Evolutionary conservation across 441 rosid species (phyloP).

Genomic region (Manihot esculenta): DNA sequence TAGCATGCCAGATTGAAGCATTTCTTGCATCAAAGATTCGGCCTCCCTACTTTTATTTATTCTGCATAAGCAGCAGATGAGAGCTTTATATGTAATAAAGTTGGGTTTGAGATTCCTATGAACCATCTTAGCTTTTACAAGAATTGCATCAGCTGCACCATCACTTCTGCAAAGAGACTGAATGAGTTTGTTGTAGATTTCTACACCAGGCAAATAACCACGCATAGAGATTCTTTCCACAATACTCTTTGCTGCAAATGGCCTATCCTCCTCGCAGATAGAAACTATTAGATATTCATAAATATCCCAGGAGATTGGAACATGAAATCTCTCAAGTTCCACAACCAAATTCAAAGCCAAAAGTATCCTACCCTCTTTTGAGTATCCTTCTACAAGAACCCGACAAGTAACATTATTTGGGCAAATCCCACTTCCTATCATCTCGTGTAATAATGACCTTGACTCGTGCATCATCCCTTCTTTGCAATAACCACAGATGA

Average conservation of each 20-base stretch:
- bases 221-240: constrained; percentile 41
- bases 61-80: constrained; percentile 57
- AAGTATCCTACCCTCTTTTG: constrained; percentile 49
- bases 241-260: constrained; percentile 78
- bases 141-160: constrained; percentile 49
- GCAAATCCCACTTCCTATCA: constrained; percentile 59
- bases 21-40: constrained; percentile 53
- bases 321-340: constrained; percentile 59
- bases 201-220: constrained; percentile 44
- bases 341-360: constrained; percentile 74
- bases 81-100: constrained; percentile 43
- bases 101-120: constrained; percentile 32
- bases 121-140: constrained; percentile 50
- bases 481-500: constrained; percentile 68
- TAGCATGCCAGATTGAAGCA: constrained; percentile 44
- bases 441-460: constrained; percentile 51
- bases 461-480: constrained; percentile 65
- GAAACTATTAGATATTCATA: constrained; percentile 50
- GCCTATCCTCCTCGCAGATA: constrained; percentile 60
- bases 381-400: constrained; percentile 57
- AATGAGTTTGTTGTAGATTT: constrained; percentile 46
- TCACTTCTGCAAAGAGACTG: constrained; percentile 49
- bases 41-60: constrained; percentile 47
- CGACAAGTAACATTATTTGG: constrained; percentile 61
- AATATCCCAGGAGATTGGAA: constrained; percentile 43